Evolutionary conservation across 495 filamentous ascomycete genomes (phyloP), one percentile per base, ranked within the genome.

Genomic region (Aspergillus ellipticus): DNA sequence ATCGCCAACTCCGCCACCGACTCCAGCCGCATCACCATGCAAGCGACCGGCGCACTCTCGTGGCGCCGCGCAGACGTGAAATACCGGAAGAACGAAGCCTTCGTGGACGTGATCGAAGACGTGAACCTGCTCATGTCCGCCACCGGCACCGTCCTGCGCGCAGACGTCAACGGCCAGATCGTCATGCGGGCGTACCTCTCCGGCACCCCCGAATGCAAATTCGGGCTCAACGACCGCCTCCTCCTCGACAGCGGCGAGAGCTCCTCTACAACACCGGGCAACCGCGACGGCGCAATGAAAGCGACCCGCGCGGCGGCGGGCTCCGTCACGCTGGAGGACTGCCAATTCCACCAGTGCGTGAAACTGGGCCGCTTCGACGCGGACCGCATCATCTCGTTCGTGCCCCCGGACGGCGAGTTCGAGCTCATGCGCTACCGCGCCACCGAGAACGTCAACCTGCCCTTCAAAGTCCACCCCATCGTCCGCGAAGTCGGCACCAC

Each of bases 381-480:
- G 1, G 95, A 99, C 70, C 85, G 95, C 49, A 99, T 96, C 68
- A 99, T 99, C 72, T 92, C 87, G 20, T 99, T 99, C 73, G 85
- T 99, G 31, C 95, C 95, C 33, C 95, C 95, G 22, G 95, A 99
- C 74, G 95, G 95, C 58, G 93, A 97, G 64, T 99, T 99, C 73
- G 95, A 99, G 77, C 82, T 99, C 53, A 99, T 99, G 95, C 87
- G 92, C 19, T 99, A 99, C 75, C 90, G 95, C 58, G 93, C 95
- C n/a, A 97, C 94, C 19, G 95, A 99, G 71, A 97, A 99, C 66
- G 93, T 99, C 67, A 99, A 99, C 69, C 80, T 99, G 15, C 95
- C 95, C 7, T 99, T 99, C 82, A 96, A 96, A 71, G 91, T 99
- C 51, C 95, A 97, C 68, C 92, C 92, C 57, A 99, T 97, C 63